Percentiles rank a stretch among this genome's conserved stretches.
These are phyloP conservation scores for Lablab purpureus DNA, from an alignment of 306 rosid genomes.

Conservation along the genomic window DNA sequence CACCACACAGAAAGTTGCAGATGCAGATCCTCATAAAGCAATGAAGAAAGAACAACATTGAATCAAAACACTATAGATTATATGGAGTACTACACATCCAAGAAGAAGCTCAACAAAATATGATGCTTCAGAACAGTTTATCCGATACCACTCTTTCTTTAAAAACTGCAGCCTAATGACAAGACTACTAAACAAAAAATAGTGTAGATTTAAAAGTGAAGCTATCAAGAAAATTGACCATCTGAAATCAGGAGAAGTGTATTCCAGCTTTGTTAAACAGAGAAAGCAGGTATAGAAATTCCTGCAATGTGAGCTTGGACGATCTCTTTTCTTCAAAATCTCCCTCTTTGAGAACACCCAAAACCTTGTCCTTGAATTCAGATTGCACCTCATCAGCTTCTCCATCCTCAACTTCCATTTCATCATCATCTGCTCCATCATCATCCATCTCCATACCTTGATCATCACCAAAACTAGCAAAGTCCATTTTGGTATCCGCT, in stretches of 20 bases:
- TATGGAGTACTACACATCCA: background rate
- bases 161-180: background rate
- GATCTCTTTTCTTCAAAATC: slow-evolving; percentile 91
- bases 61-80: background rate
- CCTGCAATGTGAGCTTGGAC: slow-evolving; percentile 82
- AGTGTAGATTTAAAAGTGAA: background rate
- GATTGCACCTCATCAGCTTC: slow-evolving; percentile 66
- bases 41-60: background rate
- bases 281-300: slow-evolving; percentile 77
- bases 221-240: background rate
- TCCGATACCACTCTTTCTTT: background rate
- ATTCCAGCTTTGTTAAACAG: slow-evolving; percentile 85
- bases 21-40: slow-evolving; percentile 8
- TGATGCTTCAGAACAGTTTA: background rate
- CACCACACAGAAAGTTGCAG: background rate
- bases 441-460: slow-evolving; percentile 63
- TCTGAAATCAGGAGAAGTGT: slow-evolving; percentile 66
- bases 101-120: slow-evolving; percentile 29
- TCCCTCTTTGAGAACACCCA: slow-evolving; percentile 75
- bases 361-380: slow-evolving; percentile 84
- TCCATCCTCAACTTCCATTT: slow-evolving; percentile 69
- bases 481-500: slow-evolving; percentile 44
- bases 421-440: slow-evolving; percentile 61
- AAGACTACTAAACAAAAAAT: background rate
- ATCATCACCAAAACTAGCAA: slow-evolving; percentile 56